Evolutionary conservation across 1,139 yeast species (phyloP).

Genomic region (Diutina catenulata): DNA sequence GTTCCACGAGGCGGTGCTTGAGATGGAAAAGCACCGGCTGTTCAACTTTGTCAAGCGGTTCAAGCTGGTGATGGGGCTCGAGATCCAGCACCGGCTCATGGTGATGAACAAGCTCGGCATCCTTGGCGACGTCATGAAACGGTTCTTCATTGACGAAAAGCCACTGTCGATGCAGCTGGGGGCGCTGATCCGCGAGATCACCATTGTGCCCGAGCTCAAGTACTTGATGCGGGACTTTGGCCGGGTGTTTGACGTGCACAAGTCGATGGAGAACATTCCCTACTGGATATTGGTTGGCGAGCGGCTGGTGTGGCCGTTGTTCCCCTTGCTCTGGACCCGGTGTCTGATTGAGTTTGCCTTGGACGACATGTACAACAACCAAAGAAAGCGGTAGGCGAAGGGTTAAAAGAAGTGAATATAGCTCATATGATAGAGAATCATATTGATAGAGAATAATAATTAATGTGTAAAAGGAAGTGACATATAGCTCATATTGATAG

Average conservation of each 20-base stretch:
- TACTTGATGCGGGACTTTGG: slow-evolving; percentile 59
- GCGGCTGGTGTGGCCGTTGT: slow-evolving; percentile 85
- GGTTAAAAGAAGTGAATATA: slow-evolving; percentile 7
- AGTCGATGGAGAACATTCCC: slow-evolving; percentile 58
- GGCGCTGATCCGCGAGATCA: slow-evolving; percentile 54
- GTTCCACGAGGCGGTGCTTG: neutral
- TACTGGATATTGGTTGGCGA: slow-evolving; percentile 92
- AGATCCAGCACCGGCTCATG: slow-evolving; percentile 73
- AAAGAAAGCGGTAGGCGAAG: slow-evolving; percentile 19
- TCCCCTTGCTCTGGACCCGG: slow-evolving; percentile 77
- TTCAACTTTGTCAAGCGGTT: slow-evolving; percentile 23
- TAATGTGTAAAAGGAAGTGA: no score
- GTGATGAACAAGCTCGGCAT: slow-evolving; percentile 72
- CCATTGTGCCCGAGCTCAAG: slow-evolving; percentile 80
- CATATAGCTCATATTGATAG: no score
- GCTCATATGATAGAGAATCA: neutral
- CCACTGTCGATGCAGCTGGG: slow-evolving; percentile 53
- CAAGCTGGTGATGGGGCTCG: slow-evolving; percentile 36
- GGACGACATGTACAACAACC: slow-evolving; percentile 57
- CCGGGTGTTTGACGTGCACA: slow-evolving; percentile 64
- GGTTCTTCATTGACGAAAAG: slow-evolving; percentile 80
- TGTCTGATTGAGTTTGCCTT: slow-evolving; percentile 85
- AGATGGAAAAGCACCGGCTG: slow-evolving; percentile 10
- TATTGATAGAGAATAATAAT: neutral
- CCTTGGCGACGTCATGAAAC: slow-evolving; percentile 55